These are phyloP conservation scores for Xylaria acuta DNA, from an alignment of 495 filamentous ascomycete species.

Conservation along the genomic window DNA sequence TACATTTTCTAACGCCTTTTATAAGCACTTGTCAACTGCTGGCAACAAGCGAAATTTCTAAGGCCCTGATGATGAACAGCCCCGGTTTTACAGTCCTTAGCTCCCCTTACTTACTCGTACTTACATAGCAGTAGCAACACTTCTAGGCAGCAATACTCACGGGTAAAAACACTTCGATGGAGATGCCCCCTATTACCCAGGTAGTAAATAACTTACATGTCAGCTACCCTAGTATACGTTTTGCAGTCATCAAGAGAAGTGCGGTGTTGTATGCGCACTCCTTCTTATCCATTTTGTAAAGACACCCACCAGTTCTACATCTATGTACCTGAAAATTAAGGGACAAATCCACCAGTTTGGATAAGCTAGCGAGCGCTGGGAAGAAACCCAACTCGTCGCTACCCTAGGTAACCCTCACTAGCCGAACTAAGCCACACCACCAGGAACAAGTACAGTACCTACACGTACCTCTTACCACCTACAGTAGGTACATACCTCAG, in stretches of 20 bases:
- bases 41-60: background rate
- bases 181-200: background rate
- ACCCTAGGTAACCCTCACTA: background rate
- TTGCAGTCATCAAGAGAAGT: background rate
- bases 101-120: background rate
- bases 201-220: background rate
- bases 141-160: background rate
- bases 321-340: background rate
- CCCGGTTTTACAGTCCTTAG: background rate
- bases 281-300: background rate
- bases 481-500: background rate
- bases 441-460: background rate
- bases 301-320: background rate
- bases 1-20: background rate
- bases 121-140: background rate
- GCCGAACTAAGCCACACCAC: background rate
- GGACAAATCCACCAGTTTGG: background rate
- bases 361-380: background rate
- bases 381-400: background rate
- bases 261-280: background rate
- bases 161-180: background rate
- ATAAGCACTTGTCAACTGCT: background rate
- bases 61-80: slow-evolving; percentile 10
- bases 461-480: background rate
- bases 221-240: background rate